These are phyloP conservation scores for Chytridium lagenaria DNA, from an alignment of 371 early-diverging fungal genomes.

Conservation along the genomic window DNA sequence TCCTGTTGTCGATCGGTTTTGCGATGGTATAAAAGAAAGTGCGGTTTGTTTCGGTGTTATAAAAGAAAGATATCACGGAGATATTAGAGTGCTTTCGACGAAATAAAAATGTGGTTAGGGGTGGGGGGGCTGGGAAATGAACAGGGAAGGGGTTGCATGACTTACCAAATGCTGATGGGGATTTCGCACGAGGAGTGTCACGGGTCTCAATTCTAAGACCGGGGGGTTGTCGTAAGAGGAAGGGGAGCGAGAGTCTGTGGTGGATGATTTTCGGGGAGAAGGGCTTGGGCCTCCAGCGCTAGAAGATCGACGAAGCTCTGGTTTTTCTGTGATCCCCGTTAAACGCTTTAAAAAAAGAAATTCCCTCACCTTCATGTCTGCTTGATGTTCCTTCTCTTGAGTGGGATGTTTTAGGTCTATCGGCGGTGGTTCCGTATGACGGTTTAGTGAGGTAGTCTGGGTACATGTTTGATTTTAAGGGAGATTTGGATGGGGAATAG, in stretches of 20 bases:
- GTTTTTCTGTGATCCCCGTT: constrained; percentile 16
- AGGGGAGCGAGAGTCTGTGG: neutral
- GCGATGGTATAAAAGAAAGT: no score
- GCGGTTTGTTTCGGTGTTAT: no score
- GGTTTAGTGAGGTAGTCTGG: constrained; percentile 2
- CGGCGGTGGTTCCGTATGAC: neutral
- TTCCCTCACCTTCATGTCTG: neutral
- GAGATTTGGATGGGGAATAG: neutral
- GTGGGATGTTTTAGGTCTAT: constrained; percentile 8
- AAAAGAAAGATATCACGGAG: no score
- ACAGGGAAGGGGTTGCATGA: neutral
- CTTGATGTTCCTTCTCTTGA: constrained; percentile 11
- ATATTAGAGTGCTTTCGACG: no score
- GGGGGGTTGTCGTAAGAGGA: constrained; percentile 9
- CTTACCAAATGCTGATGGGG: constrained; percentile 9
- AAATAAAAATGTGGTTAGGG: no score
- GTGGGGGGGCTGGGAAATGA: neutral
- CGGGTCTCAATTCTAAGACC: constrained; percentile 3
- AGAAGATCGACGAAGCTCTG: constrained; percentile 12
- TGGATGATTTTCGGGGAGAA: constrained; percentile 3
- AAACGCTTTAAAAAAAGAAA: neutral
- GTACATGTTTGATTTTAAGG: constrained; percentile 13
- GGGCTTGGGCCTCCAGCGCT: constrained; percentile 11
- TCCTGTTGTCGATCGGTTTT: neutral
- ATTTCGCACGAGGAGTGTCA: constrained; percentile 4